Evolutionary conservation across 208 protist genomes (phyloP), one percentile per base, ranked within the genome.

Genomic region (Leishmania major): DNA sequence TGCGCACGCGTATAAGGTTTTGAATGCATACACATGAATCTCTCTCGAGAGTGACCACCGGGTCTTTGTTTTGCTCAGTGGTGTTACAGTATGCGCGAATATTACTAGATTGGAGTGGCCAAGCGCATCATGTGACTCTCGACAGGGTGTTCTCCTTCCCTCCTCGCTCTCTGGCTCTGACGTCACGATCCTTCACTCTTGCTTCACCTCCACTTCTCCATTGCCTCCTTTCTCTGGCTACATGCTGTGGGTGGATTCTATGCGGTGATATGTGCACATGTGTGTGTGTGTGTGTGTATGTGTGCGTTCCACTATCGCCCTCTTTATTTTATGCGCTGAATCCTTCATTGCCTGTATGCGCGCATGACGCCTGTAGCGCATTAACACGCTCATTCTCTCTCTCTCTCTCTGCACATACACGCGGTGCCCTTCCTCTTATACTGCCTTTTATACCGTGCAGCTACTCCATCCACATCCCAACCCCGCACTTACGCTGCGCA

Each of bases 151-250:
- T 71, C 15, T 17, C 66, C 17, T 28, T 47, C 19, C 51, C 15
- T 0, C 37, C 66, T 47, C 43, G 43, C 10, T 51, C 43, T 73
- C 25, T 53, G 15, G n/a, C 43, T 73, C 43, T 51, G 69, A 43
- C 8, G 40, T 51, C 2, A 35, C n/a, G 4, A 25, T 43, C 15
- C 3, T n/a, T 60, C 2, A 76, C 49, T 40, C n/a, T 11, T 28
- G 49, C 15, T 62, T 76, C 25, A 51, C 53, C 15, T 77, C 5
- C 71, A 43, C 74, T 75, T 78, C 84, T 82, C 49, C 62, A 15
- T 74, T 62, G 45, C 70, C 47, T 72, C 47, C n/a, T 70, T 81
- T 64, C 51, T 77, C 31, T 62, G 47, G 55, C 17, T 25, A 47
- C 47, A 59, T 64, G 6, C 10, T 64, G 35, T n/a, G 35, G 31